A percentile compares a stretch with the other conserved stretches of the same genome.
Conservation (phyloP, 805 yeast genomes). For the Candida quercuum region DNA sequence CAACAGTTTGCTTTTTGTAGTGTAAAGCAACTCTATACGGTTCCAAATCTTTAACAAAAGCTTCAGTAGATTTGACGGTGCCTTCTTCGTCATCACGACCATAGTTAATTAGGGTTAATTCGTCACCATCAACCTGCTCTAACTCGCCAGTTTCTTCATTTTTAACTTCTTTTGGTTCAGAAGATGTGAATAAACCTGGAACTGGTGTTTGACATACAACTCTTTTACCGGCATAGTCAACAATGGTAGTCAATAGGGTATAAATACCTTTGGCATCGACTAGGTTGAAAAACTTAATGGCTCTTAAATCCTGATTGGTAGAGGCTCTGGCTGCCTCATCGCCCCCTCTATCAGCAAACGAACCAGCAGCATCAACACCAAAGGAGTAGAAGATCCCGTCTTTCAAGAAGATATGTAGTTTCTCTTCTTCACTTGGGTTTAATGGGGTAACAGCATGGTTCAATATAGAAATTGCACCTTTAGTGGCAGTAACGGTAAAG, state of each 20-base stretch:
- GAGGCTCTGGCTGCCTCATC: constrained; percentile 82
- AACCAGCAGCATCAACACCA: constrained; percentile 65
- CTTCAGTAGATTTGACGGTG: constrained; percentile 42
- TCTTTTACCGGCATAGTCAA: constrained; percentile 87
- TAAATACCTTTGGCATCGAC: constrained; percentile 59
- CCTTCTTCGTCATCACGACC: constrained; percentile 65
- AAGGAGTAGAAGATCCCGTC: constrained; percentile 85
- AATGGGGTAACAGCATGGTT: constrained; percentile 71
- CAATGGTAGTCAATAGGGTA: constrained; percentile 75
- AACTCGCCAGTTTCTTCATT: constrained; percentile 35
- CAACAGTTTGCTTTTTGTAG: constrained; percentile 61
- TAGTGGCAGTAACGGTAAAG: constrained; percentile 68
- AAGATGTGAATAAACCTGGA: constrained; percentile 59
- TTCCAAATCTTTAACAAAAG: constrained; percentile 51
- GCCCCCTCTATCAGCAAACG: constrained; percentile 66
- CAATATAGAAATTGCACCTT: constrained; percentile 73
- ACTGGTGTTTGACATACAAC: constrained; percentile 92
- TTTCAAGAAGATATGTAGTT: constrained; percentile 63
- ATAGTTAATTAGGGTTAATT: constrained; percentile 36
- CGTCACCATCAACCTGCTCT: constrained; percentile 28
- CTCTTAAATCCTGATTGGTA: constrained; percentile 70
- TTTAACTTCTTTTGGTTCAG: constrained; percentile 33
- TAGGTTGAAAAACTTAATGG: constrained; percentile 63
- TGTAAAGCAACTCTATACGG: constrained; percentile 72
- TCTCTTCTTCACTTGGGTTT: constrained; percentile 68